A percentile compares a stretch with the other conserved stretches of the same genome.
These are phyloP conservation scores for Fraxinus ornus DNA, from an alignment of 305 asterid genomes.

Conservation along the genomic window DNA sequence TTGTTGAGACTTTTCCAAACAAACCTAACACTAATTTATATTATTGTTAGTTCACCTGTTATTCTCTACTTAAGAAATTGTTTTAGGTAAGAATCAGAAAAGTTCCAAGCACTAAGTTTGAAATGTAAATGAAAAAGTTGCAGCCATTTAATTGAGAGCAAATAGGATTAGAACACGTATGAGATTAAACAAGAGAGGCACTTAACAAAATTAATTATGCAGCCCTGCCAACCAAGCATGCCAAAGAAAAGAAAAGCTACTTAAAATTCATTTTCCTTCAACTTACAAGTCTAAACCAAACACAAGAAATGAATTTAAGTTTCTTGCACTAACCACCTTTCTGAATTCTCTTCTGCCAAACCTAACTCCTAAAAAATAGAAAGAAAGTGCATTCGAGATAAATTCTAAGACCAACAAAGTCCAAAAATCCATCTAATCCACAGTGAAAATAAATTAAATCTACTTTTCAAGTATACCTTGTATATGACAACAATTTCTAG, in stretches of 20 bases:
- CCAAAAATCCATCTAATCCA: conserved; percentile 11
- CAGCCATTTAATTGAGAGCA: neutral
- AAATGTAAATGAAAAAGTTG: neutral
- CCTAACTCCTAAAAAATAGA: neutral
- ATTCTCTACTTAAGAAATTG: neutral
- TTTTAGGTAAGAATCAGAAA: neutral
- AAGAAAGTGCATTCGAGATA: neutral
- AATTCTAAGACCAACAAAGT: neutral
- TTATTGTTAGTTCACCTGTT: neutral
- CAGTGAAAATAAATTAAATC: conserved; percentile 1
- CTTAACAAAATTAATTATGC: neutral
- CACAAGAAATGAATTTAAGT: neutral
- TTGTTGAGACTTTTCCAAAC: neutral
- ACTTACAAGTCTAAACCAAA: neutral
- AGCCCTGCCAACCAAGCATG: neutral
- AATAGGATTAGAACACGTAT: neutral
- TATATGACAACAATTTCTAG: neutral
- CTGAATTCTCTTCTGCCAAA: neutral
- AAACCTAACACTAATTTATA: neutral
- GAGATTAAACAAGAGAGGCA: neutral
- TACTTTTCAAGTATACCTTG: neutral
- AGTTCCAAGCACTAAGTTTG: neutral
- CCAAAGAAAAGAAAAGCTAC: neutral
- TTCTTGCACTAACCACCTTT: neutral
- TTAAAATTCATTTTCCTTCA: neutral